A percentile compares a stretch with the other conserved stretches of the same genome.
phyloP scores from a whole-genome alignment of 2,329 filamentous ascomycete species.

The Phaeosphaeriaceae sp. region DNA sequence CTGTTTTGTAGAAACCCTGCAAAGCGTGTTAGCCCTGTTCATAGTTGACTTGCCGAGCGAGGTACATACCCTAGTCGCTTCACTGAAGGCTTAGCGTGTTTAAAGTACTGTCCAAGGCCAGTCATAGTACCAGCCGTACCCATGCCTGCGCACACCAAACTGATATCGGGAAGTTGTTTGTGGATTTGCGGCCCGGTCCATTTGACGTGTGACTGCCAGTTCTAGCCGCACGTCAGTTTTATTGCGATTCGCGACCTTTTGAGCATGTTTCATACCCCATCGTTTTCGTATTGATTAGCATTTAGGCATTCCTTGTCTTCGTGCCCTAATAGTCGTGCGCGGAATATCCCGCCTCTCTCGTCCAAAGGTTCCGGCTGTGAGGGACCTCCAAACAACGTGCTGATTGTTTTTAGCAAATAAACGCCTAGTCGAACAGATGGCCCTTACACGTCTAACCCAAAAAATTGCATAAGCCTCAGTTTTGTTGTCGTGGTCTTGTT shows the following conservation, averaged over 20 bases:
- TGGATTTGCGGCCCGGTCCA: conserved; percentile 67
- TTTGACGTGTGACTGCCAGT: conserved; percentile 61
- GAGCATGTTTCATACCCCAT: conserved; percentile 30
- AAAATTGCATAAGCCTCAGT: conserved; percentile 28
- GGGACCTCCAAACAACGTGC: conserved; percentile 62
- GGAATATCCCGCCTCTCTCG: conserved; percentile 25
- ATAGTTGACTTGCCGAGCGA: neutral
- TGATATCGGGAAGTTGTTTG: conserved; percentile 63
- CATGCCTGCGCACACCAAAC: conserved; percentile 63
- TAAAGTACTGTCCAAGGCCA: conserved; percentile 31
- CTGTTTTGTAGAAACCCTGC: conserved; percentile 62
- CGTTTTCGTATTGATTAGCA: conserved; percentile 64
- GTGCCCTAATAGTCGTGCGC: conserved; percentile 21
- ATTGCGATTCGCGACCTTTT: neutral
- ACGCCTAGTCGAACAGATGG: neutral
- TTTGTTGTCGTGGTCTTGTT: conserved; percentile 28
- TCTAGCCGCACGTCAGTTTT: conserved; percentile 32
- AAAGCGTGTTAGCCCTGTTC: conserved; percentile 1
- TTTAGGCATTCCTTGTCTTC: conserved; percentile 56
- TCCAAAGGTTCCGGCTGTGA: conserved; percentile 28
- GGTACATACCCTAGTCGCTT: conserved; percentile 20
- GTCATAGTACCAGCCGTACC: conserved; percentile 58
- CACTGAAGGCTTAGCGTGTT: conserved; percentile 24
- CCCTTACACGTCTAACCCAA: conserved; percentile 29
- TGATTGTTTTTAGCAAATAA: neutral